Evolutionary conservation across 2,329 filamentous ascomycete genomes (phyloP).

Genomic region (Scedosporium minutisporum): DNA sequence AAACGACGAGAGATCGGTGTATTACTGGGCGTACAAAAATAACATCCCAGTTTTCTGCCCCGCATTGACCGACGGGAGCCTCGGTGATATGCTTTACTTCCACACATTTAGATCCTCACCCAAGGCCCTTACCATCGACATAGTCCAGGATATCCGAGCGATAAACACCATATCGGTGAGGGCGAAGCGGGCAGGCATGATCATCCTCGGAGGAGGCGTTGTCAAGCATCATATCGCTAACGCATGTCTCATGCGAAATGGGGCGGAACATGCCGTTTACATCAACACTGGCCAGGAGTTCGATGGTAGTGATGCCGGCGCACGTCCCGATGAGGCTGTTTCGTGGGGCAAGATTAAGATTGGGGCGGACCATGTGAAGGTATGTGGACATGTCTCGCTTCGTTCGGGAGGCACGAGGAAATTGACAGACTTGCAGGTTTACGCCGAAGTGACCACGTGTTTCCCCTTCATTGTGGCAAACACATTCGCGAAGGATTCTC

Average conservation of each 20-base stretch:
- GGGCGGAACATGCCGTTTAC: conserved; percentile 92
- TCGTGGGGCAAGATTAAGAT: conserved; percentile 98
- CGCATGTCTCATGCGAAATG: conserved; percentile 93
- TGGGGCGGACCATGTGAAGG: conserved; percentile 82
- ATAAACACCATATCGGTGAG: conserved; percentile 89
- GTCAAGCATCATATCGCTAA: conserved; percentile 99
- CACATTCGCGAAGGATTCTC: conserved; percentile 50
- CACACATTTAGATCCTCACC: conserved; percentile 90
- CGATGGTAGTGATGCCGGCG: conserved; percentile 92
- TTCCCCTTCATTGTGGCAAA: conserved; percentile 60
- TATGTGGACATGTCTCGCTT: conserved; percentile 25
- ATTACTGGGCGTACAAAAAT: conserved; percentile 97
- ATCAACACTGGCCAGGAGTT: conserved; percentile 98
- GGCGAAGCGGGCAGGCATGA: conserved; percentile 85
- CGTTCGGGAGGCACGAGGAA: neutral
- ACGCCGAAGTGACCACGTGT: conserved; percentile 53
- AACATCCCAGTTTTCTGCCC: conserved; percentile 96
- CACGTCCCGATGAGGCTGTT: conserved; percentile 88
- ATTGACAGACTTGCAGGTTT: conserved; percentile 34
- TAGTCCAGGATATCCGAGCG: conserved; percentile 84
- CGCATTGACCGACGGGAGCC: conserved; percentile 84
- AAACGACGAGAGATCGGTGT: conserved; percentile 81
- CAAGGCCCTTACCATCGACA: conserved; percentile 71
- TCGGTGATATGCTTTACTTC: conserved; percentile 98
- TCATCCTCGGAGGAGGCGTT: conserved; percentile 88